These are phyloP conservation scores for Coemansia biformis DNA, from an alignment of 192 early-diverging fungal genomes.

Conservation along the genomic window DNA sequence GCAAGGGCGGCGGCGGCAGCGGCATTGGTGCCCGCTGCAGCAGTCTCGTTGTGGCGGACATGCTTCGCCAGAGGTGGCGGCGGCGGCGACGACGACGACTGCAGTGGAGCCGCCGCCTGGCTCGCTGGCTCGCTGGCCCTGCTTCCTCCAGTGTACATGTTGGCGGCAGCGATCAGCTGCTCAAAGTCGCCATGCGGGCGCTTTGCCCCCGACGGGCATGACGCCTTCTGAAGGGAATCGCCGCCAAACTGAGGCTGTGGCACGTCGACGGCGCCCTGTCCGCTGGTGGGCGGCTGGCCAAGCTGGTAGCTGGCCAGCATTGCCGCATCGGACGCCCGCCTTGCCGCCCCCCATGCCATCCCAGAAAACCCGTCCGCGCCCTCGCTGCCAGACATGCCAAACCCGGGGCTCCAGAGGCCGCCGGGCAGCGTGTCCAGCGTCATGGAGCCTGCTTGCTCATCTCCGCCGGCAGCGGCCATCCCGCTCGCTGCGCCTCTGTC, in stretches of 20 bases:
- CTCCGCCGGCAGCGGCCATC: not conserved
- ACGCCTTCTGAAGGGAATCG: slow-evolving; percentile 11
- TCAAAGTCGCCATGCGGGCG: slow-evolving; percentile 42
- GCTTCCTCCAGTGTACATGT: slow-evolving; percentile 21
- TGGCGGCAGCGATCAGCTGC: slow-evolving; percentile 33
- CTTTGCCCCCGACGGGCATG: slow-evolving; percentile 34
- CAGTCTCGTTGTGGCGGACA: too few species aligned
- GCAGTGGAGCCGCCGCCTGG: slow-evolving; percentile 13
- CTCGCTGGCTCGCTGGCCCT: not conserved
- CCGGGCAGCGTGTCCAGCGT: slow-evolving; percentile 1
- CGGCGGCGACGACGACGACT: too few species aligned
- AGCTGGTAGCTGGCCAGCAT: slow-evolving; percentile 24
- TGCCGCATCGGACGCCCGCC: slow-evolving; percentile 17
- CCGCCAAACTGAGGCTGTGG: too few species aligned
- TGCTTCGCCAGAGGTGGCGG: too few species aligned
- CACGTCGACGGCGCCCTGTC: not conserved
- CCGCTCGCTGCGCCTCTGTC: not conserved
- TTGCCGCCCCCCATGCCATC: slow-evolving; percentile 3
- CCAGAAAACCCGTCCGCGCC: slow-evolving; percentile 1
- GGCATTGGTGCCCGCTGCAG: slow-evolving; percentile 6
- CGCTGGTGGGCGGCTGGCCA: slow-evolving; percentile 6
- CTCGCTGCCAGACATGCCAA: not conserved
- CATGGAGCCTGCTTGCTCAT: too few species aligned
- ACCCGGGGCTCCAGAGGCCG: slow-evolving; percentile 5
- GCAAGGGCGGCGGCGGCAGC: too few species aligned